These are phyloP conservation scores for Paraphoma chrysanthemicola DNA, from an alignment of 2,329 filamentous ascomycete genomes.

Conservation along the genomic window DNA sequence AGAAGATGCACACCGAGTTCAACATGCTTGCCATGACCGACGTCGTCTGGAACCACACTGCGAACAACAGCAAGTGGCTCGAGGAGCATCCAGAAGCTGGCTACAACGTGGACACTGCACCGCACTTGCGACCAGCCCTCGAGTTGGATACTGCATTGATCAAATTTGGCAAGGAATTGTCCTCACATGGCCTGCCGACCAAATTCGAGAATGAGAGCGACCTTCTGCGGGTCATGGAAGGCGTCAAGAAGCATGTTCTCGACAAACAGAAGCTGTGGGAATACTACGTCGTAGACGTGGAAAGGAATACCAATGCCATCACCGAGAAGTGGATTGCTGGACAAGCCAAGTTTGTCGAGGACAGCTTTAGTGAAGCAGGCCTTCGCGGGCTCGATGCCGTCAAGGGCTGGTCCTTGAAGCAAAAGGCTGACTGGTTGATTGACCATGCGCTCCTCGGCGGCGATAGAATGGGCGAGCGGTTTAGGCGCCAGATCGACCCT, in stretches of 20 bases:
- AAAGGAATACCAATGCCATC: conserved; percentile 72
- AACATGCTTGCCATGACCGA: conserved; percentile 89
- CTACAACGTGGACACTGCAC: conserved; percentile 91
- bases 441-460: conserved; percentile 73
- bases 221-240: conserved; percentile 81
- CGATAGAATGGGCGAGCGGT: conserved; percentile 81
- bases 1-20: conserved; percentile 83
- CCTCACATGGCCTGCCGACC: conserved; percentile 75
- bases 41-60: conserved; percentile 97
- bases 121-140: conserved; percentile 70
- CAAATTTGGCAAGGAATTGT: conserved; percentile 67
- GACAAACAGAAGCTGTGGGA: conserved; percentile 85
- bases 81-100: conserved; percentile 93
- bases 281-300: conserved; percentile 85
- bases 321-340: conserved; percentile 75
- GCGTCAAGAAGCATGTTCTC: conserved; percentile 81
- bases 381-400: conserved; percentile 61
- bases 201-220: conserved; percentile 75
- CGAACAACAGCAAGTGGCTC: conserved; percentile 93
- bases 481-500: conserved; percentile 74
- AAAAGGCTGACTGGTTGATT: conserved; percentile 70
- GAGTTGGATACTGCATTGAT: conserved; percentile 80
- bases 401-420: conserved; percentile 62
- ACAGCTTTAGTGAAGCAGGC: conserved; percentile 56
- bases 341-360: conserved; percentile 62